These are phyloP conservation scores for Entomortierella parvispora DNA, from an alignment of 192 early-diverging fungal genomes.

Conservation along the genomic window DNA sequence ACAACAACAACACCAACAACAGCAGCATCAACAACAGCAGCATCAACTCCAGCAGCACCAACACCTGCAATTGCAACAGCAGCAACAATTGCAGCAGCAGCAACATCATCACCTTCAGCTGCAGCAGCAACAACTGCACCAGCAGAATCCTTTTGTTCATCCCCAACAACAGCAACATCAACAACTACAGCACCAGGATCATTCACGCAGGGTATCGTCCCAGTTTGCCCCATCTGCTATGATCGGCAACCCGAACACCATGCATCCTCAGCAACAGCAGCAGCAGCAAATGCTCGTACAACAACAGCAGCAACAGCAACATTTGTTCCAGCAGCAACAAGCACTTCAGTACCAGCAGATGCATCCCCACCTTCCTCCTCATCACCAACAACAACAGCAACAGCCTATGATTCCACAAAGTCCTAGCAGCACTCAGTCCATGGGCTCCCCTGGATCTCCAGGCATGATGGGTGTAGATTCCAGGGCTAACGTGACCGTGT, in stretches of 20 bases:
- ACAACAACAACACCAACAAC: conserved; percentile 14
- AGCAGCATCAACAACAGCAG: background rate
- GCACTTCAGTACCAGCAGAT: conserved; percentile 36
- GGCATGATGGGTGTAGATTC: conserved; percentile 9
- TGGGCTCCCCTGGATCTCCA: conserved; percentile 31
- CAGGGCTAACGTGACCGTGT: conserved; percentile 6
- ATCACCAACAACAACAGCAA: conserved; percentile 22
- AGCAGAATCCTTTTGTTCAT: conserved; percentile 7
- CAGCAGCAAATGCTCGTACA: conserved; percentile 22
- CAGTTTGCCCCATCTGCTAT: background rate
- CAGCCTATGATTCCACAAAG: conserved; percentile 23
- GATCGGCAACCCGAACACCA: conserved; percentile 14
- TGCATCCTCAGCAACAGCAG: conserved; percentile 35
- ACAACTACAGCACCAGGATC: conserved; percentile 8
- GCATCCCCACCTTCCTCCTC: conserved; percentile 9
- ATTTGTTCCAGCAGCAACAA: conserved; percentile 33
- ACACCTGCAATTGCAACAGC: background rate
- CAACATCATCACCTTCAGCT: conserved; percentile 11
- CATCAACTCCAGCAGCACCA: conserved; percentile 1
- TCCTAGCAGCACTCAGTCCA: conserved; percentile 27
- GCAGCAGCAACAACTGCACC: conserved; percentile 4
- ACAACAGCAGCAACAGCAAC: conserved; percentile 48
- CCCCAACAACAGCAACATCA: conserved; percentile 29
- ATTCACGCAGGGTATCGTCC: conserved; percentile 21
- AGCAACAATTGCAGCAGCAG: background rate